phyloP scores from a whole-genome alignment of 2,329 filamentous ascomycete genomes.

The Sporothrix humicola region DNA sequence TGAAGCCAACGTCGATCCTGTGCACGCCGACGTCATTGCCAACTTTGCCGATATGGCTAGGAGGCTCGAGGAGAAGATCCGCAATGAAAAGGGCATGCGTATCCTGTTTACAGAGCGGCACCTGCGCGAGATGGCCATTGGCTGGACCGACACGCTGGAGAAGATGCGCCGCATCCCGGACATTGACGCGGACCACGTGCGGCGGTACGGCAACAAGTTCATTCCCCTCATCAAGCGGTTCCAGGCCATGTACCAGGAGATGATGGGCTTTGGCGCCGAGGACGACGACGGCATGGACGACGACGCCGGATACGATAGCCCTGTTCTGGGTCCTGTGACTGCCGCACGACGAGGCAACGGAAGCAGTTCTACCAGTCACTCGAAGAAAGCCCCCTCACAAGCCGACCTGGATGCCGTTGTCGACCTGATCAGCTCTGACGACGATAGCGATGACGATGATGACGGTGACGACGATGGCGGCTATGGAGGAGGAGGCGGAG shows the following conservation, averaged over 20 bases:
- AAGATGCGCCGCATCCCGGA: conserved; percentile 68
- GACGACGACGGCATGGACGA: conserved; percentile 28
- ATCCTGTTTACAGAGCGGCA: conserved; percentile 72
- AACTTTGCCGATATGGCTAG: conserved; percentile 70
- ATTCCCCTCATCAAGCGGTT: conserved; percentile 61
- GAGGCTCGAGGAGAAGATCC: conserved; percentile 63
- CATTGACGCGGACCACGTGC: conserved; percentile 67
- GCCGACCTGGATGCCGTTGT: conserved; percentile 53
- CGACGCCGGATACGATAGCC: conserved; percentile 29
- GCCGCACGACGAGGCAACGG: neutral
- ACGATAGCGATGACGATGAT: conserved; percentile 25
- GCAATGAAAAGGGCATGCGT: conserved; percentile 62
- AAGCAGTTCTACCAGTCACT: conserved; percentile 11
- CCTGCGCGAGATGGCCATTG: conserved; percentile 74
- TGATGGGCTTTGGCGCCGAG: conserved; percentile 49
- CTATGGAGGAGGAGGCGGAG: neutral
- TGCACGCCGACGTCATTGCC: conserved; percentile 68
- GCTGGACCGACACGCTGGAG: conserved; percentile 66
- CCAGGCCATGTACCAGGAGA: conserved; percentile 55
- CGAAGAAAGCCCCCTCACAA: conserved; percentile 19
- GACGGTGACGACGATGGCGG: neutral
- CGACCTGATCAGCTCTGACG: conserved; percentile 56
- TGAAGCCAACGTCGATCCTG: conserved; percentile 42
- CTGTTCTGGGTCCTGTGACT: conserved; percentile 24
- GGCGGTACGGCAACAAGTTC: conserved; percentile 65